Base-by-base conservation (phyloP, 148 eudicot species). In the Vaccinium macrocarpon region DNA sequence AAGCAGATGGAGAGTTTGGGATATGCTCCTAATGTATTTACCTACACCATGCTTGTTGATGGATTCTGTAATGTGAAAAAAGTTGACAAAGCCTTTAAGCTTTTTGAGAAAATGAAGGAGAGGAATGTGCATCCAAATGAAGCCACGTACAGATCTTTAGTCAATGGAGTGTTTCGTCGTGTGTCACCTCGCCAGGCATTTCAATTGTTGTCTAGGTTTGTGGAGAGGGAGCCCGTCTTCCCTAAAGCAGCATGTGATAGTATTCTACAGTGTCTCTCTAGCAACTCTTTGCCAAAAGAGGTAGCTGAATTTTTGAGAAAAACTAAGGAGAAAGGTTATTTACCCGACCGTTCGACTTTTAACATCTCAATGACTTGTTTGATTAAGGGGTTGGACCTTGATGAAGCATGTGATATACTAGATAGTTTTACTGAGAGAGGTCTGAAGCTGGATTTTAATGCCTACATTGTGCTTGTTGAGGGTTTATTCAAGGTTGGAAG, bases 101-200 rank as follows among this genome's bases (percentile, higher is more conserved):
- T 95, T 82, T 87, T 97, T 74, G 95, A 90, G 83, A 89, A 59
- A 49, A 97, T 97, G 97, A 89, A 89, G 84, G 89, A 76, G 82
- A 91, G 80, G 89, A 92, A 93, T 80, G 92, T 95, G 68, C 86
- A 64, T 82, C 98, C 98, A 35, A 95, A 91, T 89, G 99, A 97
- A 68, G 99, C 98, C 23, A 92, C 99, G 0, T 95, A 87, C 87
- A 93, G 99, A 86, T 92, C 99, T 64, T 86, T 97, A 82, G 93
- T 95, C 70, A 94, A 95, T 90, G 99, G 99, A 57, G 93, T 93
- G 79, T 97, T 97, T 66, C 94, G 92, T 86, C 87, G 91, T 85
- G 75, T 89, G 49, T 61, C 88, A 9, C 88, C 97, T 0, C 72
- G 62, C 5, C 85, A 90, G 91, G 98, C 98, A 11, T 89, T 91